phyloP scores from a whole-genome alignment of 805 yeast genomes.

The Pichia exigua region DNA sequence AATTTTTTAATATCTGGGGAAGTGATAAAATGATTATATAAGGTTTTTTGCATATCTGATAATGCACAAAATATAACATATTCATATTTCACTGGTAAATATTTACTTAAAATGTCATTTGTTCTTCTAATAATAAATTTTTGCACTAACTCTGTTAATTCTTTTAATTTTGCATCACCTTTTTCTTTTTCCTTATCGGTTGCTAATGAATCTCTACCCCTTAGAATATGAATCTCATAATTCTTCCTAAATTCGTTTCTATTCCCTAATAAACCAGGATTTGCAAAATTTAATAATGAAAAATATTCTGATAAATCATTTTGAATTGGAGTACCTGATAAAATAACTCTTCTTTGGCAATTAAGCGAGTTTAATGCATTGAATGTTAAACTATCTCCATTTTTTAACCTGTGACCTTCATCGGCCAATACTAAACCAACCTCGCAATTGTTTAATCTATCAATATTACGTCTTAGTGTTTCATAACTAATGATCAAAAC shows the following conservation, averaged over 20 bases:
- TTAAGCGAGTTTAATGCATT: slow-evolving; percentile 77
- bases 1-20: slow-evolving; percentile 70
- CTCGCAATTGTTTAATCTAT: slow-evolving; percentile 62
- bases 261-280: slow-evolving; percentile 87
- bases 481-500: slow-evolving; percentile 92
- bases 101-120: slow-evolving; percentile 88
- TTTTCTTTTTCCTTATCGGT: slow-evolving; percentile 63
- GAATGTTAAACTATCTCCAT: slow-evolving; percentile 88
- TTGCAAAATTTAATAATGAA: slow-evolving; percentile 82
- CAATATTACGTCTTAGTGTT: slow-evolving; percentile 80
- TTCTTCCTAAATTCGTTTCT: slow-evolving; percentile 76
- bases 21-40: slow-evolving; percentile 69
- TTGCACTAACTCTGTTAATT: slow-evolving; percentile 69
- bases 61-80: slow-evolving; percentile 90
- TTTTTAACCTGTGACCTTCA: slow-evolving; percentile 76
- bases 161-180: slow-evolving; percentile 64
- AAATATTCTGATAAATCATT: slow-evolving; percentile 92
- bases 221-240: slow-evolving; percentile 70
- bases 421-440: slow-evolving; percentile 83
- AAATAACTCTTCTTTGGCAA: slow-evolving; percentile 81
- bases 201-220: slow-evolving; percentile 87
- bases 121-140: slow-evolving; percentile 91
- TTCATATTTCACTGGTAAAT: slow-evolving; percentile 91
- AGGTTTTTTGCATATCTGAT: slow-evolving; percentile 62
- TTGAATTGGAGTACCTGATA: slow-evolving; percentile 96